These are phyloP conservation scores for Inga oerstediana DNA, from an alignment of 306 rosid species.

Conservation along the genomic window DNA sequence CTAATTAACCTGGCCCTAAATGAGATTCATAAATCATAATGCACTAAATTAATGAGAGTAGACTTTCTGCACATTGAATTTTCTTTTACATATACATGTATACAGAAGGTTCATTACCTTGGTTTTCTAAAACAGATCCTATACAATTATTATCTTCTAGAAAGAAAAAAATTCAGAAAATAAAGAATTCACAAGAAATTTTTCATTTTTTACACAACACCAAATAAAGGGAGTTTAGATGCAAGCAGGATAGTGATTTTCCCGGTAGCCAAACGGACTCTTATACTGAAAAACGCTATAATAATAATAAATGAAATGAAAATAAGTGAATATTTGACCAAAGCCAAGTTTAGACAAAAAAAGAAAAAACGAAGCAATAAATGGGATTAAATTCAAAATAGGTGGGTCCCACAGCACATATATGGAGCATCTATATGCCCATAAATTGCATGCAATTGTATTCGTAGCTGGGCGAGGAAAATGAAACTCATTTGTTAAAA, in stretches of 20 bases:
- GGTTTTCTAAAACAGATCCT: background rate
- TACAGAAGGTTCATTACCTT: background rate
- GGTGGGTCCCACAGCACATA: background rate
- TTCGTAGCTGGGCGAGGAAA: background rate
- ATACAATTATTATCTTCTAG: background rate
- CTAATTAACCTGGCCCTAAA: background rate
- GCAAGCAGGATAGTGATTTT: background rate
- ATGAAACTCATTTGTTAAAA: constrained; percentile 10
- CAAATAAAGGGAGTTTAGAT: background rate
- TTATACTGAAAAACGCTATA: background rate
- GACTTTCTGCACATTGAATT: background rate
- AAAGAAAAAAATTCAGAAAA: background rate
- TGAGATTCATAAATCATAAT: background rate
- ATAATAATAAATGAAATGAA: background rate
- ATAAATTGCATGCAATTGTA: constrained; percentile 33
- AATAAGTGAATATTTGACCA: background rate
- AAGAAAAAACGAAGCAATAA: background rate
- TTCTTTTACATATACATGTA: background rate
- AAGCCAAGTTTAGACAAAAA: background rate
- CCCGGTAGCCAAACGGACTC: background rate
- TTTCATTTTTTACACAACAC: too few relatives aligned
- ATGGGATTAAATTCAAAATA: background rate
- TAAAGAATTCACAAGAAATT: background rate
- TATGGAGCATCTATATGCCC: background rate
- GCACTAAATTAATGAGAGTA: background rate